phyloP scores from a whole-genome alignment of 306 rosid genomes.

The Mucuna pruriens region DNA sequence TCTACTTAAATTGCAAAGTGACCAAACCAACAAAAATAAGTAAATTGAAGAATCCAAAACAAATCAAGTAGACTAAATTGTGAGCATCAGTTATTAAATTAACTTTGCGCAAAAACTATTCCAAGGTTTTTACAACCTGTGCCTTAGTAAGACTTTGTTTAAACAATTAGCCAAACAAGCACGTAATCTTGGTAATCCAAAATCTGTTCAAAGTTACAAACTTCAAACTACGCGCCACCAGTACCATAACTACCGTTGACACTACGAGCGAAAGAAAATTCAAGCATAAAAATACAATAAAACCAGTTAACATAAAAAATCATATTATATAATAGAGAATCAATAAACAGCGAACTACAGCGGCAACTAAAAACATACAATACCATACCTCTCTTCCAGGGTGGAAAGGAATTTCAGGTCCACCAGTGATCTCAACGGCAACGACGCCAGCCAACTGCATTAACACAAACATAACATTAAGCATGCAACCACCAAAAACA shows the following conservation, averaged over 20 bases:
- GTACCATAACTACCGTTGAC: background rate
- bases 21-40: background rate
- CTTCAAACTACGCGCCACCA: too few species aligned
- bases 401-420: constrained; percentile 96
- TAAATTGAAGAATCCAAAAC: background rate
- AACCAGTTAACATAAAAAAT: background rate
- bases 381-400: constrained; percentile 83
- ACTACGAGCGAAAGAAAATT: background rate
- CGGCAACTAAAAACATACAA: background rate
- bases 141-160: background rate
- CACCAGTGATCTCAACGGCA: constrained; percentile 93
- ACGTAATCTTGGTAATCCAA: background rate
- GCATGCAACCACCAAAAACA: background rate
- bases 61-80: background rate
- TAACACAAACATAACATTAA: background rate
- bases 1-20: background rate
- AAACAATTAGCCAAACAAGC: background rate
- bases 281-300: background rate
- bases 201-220: background rate
- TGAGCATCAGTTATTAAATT: background rate
- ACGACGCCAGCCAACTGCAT: constrained; percentile 88
- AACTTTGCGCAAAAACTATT: background rate
- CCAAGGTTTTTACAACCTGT: background rate
- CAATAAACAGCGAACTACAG: background rate
- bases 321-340: background rate